These are phyloP conservation scores for Colletotrichum caudatum DNA, from an alignment of 2,329 filamentous ascomycete species.

Conservation along the genomic window DNA sequence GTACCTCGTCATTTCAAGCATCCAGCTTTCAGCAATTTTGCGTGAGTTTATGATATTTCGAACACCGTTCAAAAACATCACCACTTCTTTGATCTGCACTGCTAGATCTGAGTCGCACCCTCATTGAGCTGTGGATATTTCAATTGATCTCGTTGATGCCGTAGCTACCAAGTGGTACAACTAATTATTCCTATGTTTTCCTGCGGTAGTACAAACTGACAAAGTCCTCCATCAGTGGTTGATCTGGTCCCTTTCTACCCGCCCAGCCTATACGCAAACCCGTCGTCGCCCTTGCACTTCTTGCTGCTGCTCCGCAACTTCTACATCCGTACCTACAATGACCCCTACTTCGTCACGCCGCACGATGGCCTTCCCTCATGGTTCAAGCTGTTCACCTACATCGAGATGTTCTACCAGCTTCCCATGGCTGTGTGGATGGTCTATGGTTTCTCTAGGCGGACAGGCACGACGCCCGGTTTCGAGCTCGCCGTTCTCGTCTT, in stretches of 20 bases:
- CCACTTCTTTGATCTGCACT: neutral
- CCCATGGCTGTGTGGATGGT: constrained; percentile 64
- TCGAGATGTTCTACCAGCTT: constrained; percentile 64
- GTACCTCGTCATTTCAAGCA: constrained; percentile 51
- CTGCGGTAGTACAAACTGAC: constrained; percentile 18
- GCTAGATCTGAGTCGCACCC: neutral
- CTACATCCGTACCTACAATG: constrained; percentile 63
- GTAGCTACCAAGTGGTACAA: neutral
- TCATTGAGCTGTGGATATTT: accelerated
- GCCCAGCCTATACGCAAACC: constrained; percentile 55
- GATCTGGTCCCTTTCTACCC: constrained; percentile 68
- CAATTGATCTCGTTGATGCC: too few relatives aligned
- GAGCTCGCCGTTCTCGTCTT: constrained; percentile 67
- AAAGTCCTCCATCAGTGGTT: constrained; percentile 55
- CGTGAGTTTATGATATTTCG: constrained; percentile 27
- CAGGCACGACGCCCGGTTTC: constrained; percentile 50
- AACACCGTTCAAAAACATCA: neutral
- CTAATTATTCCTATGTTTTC: neutral
- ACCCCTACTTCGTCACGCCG: constrained; percentile 63
- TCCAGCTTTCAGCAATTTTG: constrained; percentile 47
- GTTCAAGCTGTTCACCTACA: constrained; percentile 63
- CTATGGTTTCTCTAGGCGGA: constrained; percentile 50
- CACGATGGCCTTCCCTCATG: constrained; percentile 56
- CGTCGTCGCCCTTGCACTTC: constrained; percentile 60
- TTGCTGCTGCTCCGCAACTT: constrained; percentile 58